phyloP scores from a whole-genome alignment of 2,329 filamentous ascomycete genomes.

The Shiraia sp. region DNA sequence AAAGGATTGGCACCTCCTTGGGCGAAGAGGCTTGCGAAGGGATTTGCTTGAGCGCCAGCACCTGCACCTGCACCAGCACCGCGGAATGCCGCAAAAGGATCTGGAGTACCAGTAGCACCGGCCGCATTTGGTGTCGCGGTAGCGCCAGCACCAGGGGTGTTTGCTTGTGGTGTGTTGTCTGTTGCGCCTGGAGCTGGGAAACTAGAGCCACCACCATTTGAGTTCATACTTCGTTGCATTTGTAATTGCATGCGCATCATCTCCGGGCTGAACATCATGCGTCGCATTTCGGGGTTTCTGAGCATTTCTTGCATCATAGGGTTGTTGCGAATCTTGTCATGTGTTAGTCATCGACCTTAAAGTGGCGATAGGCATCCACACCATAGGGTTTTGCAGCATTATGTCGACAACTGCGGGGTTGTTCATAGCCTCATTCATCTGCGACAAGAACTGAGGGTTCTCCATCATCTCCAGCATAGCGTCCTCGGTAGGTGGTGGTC shows the following conservation, averaged over 20 bases:
- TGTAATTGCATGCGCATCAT: constrained; percentile 80
- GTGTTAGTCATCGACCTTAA: constrained; percentile 13
- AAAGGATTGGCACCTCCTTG: constrained; percentile 41
- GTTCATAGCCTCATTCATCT: constrained; percentile 92
- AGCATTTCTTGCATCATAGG: constrained; percentile 87
- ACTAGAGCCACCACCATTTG: constrained; percentile 52
- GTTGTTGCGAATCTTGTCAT: constrained; percentile 73
- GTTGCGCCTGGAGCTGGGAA: constrained; percentile 94
- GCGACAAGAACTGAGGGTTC: constrained; percentile 82
- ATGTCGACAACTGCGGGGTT: constrained; percentile 94
- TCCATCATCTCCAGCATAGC: constrained; percentile 82
- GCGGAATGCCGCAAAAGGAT: constrained; percentile 54
- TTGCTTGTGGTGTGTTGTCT: constrained; percentile 70
- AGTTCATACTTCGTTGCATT: constrained; percentile 71
- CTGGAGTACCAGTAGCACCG: constrained; percentile 39
- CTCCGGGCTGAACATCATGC: constrained; percentile 91
- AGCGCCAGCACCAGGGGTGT: constrained; percentile 35
- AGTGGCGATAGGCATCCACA: constrained; percentile 6
- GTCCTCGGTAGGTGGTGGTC: constrained; percentile 79
- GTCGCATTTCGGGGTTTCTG: constrained; percentile 82
- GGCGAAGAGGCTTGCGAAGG: constrained; percentile 65
- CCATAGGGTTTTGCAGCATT: constrained; percentile 64
- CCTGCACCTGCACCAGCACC: constrained; percentile 40
- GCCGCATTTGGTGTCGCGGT: constrained; percentile 45
- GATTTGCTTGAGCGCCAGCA: constrained; percentile 52